phyloP scores from a whole-genome alignment of 1,284 basidiomycete species.

The Lignosus rhinocerotis region DNA sequence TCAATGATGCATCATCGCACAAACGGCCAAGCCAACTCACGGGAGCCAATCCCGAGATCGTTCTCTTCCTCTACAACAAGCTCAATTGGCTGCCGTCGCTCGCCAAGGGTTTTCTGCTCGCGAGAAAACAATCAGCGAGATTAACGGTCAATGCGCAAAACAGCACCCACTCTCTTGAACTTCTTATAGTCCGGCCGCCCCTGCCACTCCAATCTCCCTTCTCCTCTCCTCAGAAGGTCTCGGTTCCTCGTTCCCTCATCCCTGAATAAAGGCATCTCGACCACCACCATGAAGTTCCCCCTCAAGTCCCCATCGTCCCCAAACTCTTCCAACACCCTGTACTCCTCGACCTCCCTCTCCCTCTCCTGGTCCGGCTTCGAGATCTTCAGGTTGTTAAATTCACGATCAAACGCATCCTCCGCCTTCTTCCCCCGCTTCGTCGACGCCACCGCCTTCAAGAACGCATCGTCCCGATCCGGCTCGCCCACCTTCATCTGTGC shows the following conservation, averaged over 20 bases:
- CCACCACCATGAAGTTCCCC: slow-evolving; percentile 86
- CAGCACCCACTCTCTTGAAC: slow-evolving; percentile 72
- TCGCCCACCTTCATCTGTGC: slow-evolving; percentile 42
- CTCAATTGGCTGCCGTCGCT: slow-evolving; percentile 44
- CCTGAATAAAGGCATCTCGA: slow-evolving; percentile 65
- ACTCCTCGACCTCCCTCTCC: slow-evolving; percentile 48
- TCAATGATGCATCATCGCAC: not conserved
- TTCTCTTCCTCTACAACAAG: slow-evolving; percentile 52
- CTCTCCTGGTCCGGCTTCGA: slow-evolving; percentile 59
- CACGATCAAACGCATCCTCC: slow-evolving; percentile 79
- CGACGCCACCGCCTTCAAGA: slow-evolving; percentile 73
- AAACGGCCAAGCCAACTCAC: slow-evolving; percentile 34
- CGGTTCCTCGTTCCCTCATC: slow-evolving; percentile 30
- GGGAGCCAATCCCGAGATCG: slow-evolving; percentile 56
- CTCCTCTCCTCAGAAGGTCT: slow-evolving; percentile 29
- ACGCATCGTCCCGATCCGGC: slow-evolving; percentile 66
- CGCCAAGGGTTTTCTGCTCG: slow-evolving; percentile 35
- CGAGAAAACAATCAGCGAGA: not conserved
- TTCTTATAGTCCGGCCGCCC: slow-evolving; percentile 82
- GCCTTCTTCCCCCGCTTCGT: slow-evolving; percentile 67
- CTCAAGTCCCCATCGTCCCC: slow-evolving; percentile 63
- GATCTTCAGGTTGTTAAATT: slow-evolving; percentile 82
- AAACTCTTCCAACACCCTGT: slow-evolving; percentile 73
- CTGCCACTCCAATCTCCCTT: slow-evolving; percentile 46
- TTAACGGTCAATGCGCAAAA: not conserved